Evolutionary conservation across 225 moss, liverwort and hornwort species (phyloP).

Genomic region (Pseudisothecium myosuroides): DNA sequence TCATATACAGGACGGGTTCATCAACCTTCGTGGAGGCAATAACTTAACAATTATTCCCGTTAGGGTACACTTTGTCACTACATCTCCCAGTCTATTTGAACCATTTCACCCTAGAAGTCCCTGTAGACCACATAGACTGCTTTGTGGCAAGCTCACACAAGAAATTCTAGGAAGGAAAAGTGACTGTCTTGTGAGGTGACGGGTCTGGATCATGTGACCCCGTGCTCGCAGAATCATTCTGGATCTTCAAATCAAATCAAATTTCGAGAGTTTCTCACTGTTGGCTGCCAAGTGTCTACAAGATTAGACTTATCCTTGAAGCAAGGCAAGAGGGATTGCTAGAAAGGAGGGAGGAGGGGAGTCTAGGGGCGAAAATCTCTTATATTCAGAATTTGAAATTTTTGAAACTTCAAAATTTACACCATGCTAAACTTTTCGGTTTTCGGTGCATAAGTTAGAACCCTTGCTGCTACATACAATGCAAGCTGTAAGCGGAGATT

Average conservation of each 20-base stretch:
- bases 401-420: not conserved
- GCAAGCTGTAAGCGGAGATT: not conserved
- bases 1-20: not conserved
- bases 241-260: not conserved
- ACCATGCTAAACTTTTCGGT: not conserved
- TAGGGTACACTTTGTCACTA: not conserved
- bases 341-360: not conserved
- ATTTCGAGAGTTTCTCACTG: not conserved
- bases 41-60: not conserved
- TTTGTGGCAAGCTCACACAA: not conserved
- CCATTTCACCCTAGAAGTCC: not conserved
- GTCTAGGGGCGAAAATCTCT: not conserved
- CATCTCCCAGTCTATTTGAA: not conserved
- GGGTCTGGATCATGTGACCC: not conserved
- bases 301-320: not conserved
- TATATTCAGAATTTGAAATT: not conserved
- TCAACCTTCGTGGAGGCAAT: slow-evolving; percentile 37
- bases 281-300: not conserved
- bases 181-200: not conserved
- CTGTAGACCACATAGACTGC: not conserved
- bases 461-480: not conserved
- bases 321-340: too few species aligned
- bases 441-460: not conserved
- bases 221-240: not conserved
- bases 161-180: not conserved